Percentiles rank a stretch among this genome's conserved stretches.
Evolutionary conservation across 2,329 filamentous ascomycete genomes (phyloP).

Genomic region (Pseudocercospora crystallina): DNA sequence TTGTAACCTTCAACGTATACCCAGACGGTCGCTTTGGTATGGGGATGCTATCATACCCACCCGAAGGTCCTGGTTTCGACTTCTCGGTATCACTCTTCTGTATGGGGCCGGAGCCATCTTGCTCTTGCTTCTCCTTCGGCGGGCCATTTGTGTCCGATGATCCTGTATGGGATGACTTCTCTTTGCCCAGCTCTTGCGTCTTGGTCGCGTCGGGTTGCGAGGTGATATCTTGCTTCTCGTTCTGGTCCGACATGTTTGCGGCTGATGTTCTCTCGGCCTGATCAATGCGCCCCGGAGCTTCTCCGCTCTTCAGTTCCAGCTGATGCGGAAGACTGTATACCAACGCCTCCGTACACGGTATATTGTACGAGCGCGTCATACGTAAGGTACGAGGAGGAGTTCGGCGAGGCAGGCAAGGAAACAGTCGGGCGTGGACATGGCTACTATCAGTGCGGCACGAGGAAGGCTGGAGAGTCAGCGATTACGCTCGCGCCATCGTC

Average conservation of each 20-base stretch:
- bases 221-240: not conserved
- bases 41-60: constrained; percentile 78
- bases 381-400: not conserved
- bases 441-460: not conserved
- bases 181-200: constrained; percentile 1
- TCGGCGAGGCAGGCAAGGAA: not conserved
- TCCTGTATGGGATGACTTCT: constrained; percentile 6
- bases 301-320: constrained; percentile 1
- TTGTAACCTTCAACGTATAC: constrained; percentile 81
- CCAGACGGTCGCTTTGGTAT: constrained; percentile 69
- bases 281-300: no score
- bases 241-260: constrained; percentile 1
- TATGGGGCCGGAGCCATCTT: constrained; percentile 6
- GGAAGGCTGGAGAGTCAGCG: no score
- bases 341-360: constrained; percentile 5
- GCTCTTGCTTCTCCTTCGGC: constrained; percentile 17
- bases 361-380: constrained; percentile 1
- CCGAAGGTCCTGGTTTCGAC: constrained; percentile 54
- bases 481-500: no score
- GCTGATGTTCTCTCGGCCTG: constrained; percentile 1
- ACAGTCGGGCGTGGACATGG: not conserved
- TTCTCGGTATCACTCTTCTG: constrained; percentile 12
- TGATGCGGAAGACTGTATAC: constrained; percentile 1
- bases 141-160: constrained; percentile 9
- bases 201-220: not conserved